phyloP scores from a whole-genome alignment of 345 rosid species.

The Sisymbrium irio region DNA sequence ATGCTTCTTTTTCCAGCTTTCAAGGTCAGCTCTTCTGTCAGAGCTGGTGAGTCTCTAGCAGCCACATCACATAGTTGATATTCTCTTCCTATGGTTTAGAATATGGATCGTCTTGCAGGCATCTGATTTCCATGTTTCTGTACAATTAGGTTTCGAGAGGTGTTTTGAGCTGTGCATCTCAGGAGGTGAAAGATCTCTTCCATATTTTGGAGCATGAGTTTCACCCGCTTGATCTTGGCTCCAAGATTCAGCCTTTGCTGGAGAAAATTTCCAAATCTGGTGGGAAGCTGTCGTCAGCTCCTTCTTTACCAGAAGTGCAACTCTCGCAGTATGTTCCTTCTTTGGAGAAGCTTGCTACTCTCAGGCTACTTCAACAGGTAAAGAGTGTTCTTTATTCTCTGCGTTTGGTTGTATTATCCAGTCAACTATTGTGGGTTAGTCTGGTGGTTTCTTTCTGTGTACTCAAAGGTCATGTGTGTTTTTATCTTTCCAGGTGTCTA shows the following conservation, averaged over 20 bases:
- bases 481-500: conserved; percentile 69
- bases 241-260: conserved; percentile 73
- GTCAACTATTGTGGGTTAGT: not conserved
- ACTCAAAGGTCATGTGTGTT: not conserved
- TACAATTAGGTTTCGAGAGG: conserved; percentile 74
- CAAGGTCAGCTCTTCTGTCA: conserved; percentile 78
- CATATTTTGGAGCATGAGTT: conserved; percentile 88
- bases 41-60: conserved; percentile 68
- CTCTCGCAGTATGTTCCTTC: conserved; percentile 77
- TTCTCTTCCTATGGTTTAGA: conserved; percentile 16
- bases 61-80: conserved; percentile 11
- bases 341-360: conserved; percentile 83
- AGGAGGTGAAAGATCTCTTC: conserved; percentile 94
- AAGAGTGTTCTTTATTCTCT: conserved; percentile 1
- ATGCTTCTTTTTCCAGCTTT: conserved; percentile 53
- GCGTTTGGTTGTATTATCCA: not conserved
- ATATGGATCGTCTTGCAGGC: not conserved
- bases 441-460: not conserved
- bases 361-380: conserved; percentile 93
- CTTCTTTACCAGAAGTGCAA: conserved; percentile 89
- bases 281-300: conserved; percentile 85
- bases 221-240: conserved; percentile 78
- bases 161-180: conserved; percentile 89
- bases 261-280: conserved; percentile 78
- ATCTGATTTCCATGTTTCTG: conserved; percentile 12